Percentiles rank a stretch among this genome's conserved stretches.
phyloP scores from a whole-genome alignment of 345 rosid genomes.

The Murraya koenigii region DNA sequence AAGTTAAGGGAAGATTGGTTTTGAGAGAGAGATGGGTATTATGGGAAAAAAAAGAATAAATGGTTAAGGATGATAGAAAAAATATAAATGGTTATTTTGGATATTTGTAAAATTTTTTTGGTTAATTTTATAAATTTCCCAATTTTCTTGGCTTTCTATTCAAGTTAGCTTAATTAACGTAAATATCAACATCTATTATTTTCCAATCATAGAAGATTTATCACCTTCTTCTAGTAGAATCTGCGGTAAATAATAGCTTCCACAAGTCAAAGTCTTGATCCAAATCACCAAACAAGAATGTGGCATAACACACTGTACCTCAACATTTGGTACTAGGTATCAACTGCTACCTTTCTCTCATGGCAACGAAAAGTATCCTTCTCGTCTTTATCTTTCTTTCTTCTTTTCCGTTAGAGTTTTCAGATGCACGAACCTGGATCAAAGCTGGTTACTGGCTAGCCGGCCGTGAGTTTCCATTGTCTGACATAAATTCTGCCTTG shows the following conservation, averaged over 20 bases:
- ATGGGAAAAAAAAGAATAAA: too few species aligned
- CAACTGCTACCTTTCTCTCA: neutral
- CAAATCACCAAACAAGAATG: neutral
- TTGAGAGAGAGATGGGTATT: too few species aligned
- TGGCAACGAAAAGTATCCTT: neutral
- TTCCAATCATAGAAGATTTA: neutral
- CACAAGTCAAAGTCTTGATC: neutral
- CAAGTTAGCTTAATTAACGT: neutral
- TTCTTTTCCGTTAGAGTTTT: neutral
- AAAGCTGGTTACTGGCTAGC: slow-evolving; percentile 13
- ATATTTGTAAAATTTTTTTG: too few species aligned
- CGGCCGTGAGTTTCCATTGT: neutral
- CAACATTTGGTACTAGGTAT: neutral
- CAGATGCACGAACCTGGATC: slow-evolving; percentile 8
- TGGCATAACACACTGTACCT: neutral
- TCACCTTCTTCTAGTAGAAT: neutral
- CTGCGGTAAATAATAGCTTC: neutral
- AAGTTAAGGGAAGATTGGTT: too few species aligned
- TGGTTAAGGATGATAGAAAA: too few species aligned
- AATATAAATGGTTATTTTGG: too few species aligned
- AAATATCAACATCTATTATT: neutral
- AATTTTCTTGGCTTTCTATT: too few species aligned
- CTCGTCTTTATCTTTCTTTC: neutral
- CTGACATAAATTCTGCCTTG: slow-evolving; percentile 12
- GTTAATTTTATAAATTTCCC: too few species aligned